Conservation (phyloP, 441 rosid species). For the Jatropha multifida region DNA sequence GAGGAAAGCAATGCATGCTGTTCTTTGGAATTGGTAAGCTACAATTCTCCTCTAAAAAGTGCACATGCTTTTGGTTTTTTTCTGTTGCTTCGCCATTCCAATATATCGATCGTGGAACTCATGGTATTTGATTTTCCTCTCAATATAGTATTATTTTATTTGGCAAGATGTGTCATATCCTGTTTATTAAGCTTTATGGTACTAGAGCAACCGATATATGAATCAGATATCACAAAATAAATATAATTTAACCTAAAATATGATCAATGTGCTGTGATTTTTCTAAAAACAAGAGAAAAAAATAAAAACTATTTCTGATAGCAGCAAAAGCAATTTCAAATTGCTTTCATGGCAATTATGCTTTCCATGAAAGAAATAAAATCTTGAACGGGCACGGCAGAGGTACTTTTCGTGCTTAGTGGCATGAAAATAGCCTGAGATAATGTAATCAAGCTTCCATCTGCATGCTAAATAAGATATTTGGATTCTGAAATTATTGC, state of each 20-base stretch:
- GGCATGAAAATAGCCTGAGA: neutral
- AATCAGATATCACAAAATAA: neutral
- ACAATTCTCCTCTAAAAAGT: neutral
- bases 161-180: neutral
- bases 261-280: neutral
- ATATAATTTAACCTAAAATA: neutral
- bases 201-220: neutral
- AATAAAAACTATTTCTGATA: neutral
- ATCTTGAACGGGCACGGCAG: neutral
- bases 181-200: neutral
- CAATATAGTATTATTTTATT: neutral
- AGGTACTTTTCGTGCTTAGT: neutral
- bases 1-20: conserved; percentile 75
- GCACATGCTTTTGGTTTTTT: neutral
- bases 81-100: neutral
- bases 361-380: neutral
- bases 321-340: neutral
- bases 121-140: neutral
- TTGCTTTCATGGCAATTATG: neutral
- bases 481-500: neutral
- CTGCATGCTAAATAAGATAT: neutral
- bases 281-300: neutral
- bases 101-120: neutral
- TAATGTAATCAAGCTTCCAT: neutral
- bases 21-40: conserved; percentile 85